Base-by-base conservation (phyloP, 2,329 filamentous ascomycete species). In the Coniochaeta ligniaria region DNA sequence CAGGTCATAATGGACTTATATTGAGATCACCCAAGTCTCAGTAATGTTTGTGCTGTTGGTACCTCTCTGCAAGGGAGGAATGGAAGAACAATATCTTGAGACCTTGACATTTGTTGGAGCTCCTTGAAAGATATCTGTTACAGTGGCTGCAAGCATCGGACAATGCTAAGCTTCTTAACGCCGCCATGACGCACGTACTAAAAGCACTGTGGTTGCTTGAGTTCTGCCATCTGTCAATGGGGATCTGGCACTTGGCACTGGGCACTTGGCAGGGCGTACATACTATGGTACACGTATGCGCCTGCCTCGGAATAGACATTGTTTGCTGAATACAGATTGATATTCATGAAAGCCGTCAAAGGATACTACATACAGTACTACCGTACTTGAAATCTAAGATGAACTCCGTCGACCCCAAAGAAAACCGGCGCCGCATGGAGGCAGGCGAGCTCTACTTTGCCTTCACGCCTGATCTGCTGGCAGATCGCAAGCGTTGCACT, bases 401-500 rank as follows among this genome's bases (percentile, higher is more conserved):
- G 56, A 45, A 6, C 20, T 31, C 68, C 28, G 65, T 82, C 35
- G 72, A 79, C 57, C 71, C 72, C 7, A 72, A 67, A 45, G 80
- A 83, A 56, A 84, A 84, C 69, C 72, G 75, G 41, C 72, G 74
- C 45, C 78, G 78, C 28, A 91, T 91, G 87, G 73, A 76, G 56
- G 77, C 79, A 16, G 89, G 89, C 57, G 86, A 94, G 70, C 80
- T 94, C 12, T 93, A 92, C 72, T 82, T 86, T 66, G 85, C 89
- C 47, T 93, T 93, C 69, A 83, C 84, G 0, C 87, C 90, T 0
- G 83, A 89, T 36, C 75, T 95, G 4, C 74, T 83, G 2, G 84
- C 81, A 1, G 86, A 81, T 43, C 83, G 91, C 20, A 75, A 76
- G n/a, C 80, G 85, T 16, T 91, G 88, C 71, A 79, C 79, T 47